Base-by-base conservation (phyloP, 208 protist species). In the Strigomonas culicis region DNA sequence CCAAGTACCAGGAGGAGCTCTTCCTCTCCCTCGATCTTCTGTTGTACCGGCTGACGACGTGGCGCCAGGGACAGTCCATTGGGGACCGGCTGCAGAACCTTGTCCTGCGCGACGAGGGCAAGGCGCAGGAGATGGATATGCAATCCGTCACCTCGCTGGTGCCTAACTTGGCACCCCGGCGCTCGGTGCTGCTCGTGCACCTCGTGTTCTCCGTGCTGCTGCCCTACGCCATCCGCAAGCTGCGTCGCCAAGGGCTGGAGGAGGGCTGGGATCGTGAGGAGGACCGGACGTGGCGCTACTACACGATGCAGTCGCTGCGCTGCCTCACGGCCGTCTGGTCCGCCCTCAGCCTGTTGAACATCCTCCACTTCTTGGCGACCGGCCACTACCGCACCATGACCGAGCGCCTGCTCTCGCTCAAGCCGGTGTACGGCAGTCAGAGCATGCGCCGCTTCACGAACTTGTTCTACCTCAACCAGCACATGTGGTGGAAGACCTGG, bases 401-500 rank as follows among this genome's bases (percentile, higher is more conserved):
- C 8, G 92, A 97, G 72, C 83, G 90, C 1, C 36, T 95, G 6
- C 70, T 96, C 43, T 89, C 77, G 0, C 77, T 97, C 10, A 81
- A 84, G n/a, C 66, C 93, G 11, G 92, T 97, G 22, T 87, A 93
- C 75, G 88, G 89, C 57, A 89, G 71, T 28, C 86, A 93, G 74
- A 70, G 75, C 19, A 91, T 91, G 72, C 59, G 77, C 66, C 84
- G 87, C 64, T 78, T 96, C 51, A 87, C 82, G 10, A 93, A 93
- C 62, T 41, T 97, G 34, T 67, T 94, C 47, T 96, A 90, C 66
- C 70, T 97, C 49, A 93, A 96, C 52, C 92, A 95, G 73, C 86
- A 96, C 66, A 67, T 96, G 28, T 80, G 66, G 70, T 96, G 88
- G 88, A 68, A 75, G 39, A 85, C 81, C 50, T 91, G 82, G 80